These are phyloP conservation scores for Sugiyamaella smithiae DNA, from an alignment of 805 yeast species.

Conservation along the genomic window DNA sequence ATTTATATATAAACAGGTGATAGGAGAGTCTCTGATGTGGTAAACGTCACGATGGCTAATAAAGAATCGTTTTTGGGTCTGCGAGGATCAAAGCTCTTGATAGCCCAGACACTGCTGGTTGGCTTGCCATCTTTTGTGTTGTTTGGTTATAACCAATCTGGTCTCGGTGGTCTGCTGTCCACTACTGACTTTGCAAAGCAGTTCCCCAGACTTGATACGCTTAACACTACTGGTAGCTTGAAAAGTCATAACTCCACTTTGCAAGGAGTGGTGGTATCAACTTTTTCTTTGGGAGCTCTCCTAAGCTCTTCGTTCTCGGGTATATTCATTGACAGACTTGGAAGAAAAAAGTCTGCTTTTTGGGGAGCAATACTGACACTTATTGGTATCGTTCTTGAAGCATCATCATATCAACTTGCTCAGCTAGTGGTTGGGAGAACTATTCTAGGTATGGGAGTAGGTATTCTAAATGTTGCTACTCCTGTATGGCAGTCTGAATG, in stretches of 20 bases:
- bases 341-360: constrained; percentile 1
- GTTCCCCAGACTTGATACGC: constrained; percentile 16
- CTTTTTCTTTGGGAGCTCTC: background rate
- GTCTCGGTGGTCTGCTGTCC: constrained; percentile 15
- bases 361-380: constrained; percentile 36
- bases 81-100: background rate
- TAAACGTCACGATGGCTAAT: background rate
- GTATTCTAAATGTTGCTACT: constrained; percentile 63
- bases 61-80: background rate
- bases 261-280: constrained; percentile 31
- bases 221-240: constrained; percentile 10
- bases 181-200: constrained; percentile 6
- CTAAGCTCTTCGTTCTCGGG: background rate
- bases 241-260: constrained; percentile 24
- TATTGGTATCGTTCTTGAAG: constrained; percentile 57
- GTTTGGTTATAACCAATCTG: constrained; percentile 28
- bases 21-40: background rate
- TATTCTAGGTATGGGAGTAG: constrained; percentile 66
- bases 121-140: constrained; percentile 32
- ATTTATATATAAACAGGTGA: background rate
- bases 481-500: constrained; percentile 77
- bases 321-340: background rate
- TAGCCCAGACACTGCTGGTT: constrained; percentile 1
- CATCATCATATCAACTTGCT: constrained; percentile 52
- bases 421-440: constrained; percentile 71